These are phyloP conservation scores for Fagopyrum esculentum DNA, from an alignment of 148 eudicot genomes.

Conservation along the genomic window DNA sequence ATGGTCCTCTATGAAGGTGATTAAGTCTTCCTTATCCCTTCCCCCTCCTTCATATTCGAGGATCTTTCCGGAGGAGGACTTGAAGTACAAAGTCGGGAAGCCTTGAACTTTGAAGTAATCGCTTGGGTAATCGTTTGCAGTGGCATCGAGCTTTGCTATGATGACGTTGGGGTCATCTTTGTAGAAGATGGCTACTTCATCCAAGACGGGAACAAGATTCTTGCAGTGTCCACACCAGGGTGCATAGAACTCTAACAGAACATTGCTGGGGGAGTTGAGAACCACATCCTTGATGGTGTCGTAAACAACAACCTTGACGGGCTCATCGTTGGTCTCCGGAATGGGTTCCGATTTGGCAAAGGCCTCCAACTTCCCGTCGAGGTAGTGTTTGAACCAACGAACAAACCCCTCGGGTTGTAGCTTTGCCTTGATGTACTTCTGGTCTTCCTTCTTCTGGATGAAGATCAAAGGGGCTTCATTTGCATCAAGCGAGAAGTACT, in stretches of 20 bases:
- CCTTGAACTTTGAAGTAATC: slow-evolving; percentile 29
- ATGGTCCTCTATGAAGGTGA: slow-evolving; percentile 28
- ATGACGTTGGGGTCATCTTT: slow-evolving; percentile 32
- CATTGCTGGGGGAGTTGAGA: slow-evolving; percentile 31
- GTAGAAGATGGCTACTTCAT: slow-evolving; percentile 29
- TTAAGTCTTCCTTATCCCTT: slow-evolving; percentile 24
- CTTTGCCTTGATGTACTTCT: slow-evolving; percentile 28
- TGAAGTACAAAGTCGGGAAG: slow-evolving; percentile 33
- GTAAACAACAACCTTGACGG: slow-evolving; percentile 38
- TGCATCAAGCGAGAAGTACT: slow-evolving; percentile 27
- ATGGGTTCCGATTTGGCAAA: slow-evolving; percentile 29
- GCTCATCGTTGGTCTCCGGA: slow-evolving; percentile 34
- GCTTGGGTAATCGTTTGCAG: slow-evolving; percentile 35
- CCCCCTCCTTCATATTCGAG: slow-evolving; percentile 22
- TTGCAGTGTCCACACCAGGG: slow-evolving; percentile 50
- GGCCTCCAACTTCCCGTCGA: slow-evolving; percentile 31
- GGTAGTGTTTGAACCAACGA: slow-evolving; percentile 32
- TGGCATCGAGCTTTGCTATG: slow-evolving; percentile 40
- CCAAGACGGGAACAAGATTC: slow-evolving; percentile 32
- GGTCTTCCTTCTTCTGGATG: slow-evolving; percentile 20
- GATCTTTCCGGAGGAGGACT: slow-evolving; percentile 20
- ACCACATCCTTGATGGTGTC: slow-evolving; percentile 29
- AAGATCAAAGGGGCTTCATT: slow-evolving; percentile 21
- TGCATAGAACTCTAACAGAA: slow-evolving; percentile 42
- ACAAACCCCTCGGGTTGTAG: slow-evolving; percentile 26